These are phyloP conservation scores for Chlorella sp. DNA, from an alignment of 139 green algal species.

Conservation along the genomic window DNA sequence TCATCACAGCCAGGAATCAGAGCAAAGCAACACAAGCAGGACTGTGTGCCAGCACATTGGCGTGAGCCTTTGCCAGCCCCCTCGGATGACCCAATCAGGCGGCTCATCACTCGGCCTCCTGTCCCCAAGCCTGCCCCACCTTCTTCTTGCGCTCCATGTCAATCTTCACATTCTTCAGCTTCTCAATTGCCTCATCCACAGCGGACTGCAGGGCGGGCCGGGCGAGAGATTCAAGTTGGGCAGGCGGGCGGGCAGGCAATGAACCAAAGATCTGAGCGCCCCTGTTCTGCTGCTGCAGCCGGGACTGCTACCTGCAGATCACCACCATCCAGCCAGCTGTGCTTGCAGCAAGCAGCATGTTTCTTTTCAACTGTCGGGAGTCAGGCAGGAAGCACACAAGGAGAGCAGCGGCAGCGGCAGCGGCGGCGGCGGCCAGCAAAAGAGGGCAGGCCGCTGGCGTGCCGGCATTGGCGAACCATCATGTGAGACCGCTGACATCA, in stretches of 20 bases:
- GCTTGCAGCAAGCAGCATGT: too few relatives aligned
- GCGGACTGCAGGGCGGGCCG: conserved; percentile 55
- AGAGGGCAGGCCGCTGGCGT: background rate
- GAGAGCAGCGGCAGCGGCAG: background rate
- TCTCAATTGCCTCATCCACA: conserved; percentile 85
- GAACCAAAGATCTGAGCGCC: too few relatives aligned
- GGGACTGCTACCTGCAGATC: too few relatives aligned
- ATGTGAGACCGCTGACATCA: too few relatives aligned
- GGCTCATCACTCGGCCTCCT: background rate
- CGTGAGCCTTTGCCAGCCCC: too few relatives aligned
- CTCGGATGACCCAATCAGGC: background rate
- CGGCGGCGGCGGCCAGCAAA: background rate
- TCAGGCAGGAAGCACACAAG: too few relatives aligned
- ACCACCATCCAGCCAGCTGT: too few relatives aligned
- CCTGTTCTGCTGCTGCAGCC: too few relatives aligned
- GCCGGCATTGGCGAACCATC: too few relatives aligned
- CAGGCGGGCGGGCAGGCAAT: background rate
- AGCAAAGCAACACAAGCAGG: background rate
- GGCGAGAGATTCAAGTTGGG: background rate
- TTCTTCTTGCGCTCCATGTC: conserved; percentile 75
- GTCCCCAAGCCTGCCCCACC: conserved; percentile 39
- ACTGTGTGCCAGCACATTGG: background rate
- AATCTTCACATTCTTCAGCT: conserved; percentile 91
- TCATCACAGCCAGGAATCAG: too few relatives aligned
- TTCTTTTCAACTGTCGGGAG: too few relatives aligned